A percentile compares a stretch with the other conserved stretches of the same genome.
These are phyloP conservation scores for Helenozyma rhizophorensis DNA, from an alignment of 805 yeast species.

Conservation along the genomic window DNA sequence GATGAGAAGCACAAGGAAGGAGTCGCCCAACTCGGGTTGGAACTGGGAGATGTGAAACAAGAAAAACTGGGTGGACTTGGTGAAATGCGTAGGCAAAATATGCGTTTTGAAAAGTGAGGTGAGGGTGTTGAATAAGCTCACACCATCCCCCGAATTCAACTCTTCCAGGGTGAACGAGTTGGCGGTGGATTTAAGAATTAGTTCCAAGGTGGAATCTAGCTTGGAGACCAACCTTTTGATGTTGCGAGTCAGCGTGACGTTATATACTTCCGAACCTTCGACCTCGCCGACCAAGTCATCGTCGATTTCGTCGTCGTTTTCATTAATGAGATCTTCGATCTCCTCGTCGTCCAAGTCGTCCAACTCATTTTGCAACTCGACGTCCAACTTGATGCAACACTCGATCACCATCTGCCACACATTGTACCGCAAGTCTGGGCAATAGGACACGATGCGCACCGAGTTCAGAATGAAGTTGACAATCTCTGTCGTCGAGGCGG, in stretches of 20 bases:
- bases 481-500: constrained; percentile 49
- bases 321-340: constrained; percentile 49
- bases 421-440: constrained; percentile 67
- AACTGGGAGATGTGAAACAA: constrained; percentile 78
- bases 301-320: constrained; percentile 45
- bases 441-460: constrained; percentile 57
- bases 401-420: constrained; percentile 82
- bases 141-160: constrained; percentile 58
- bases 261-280: constrained; percentile 31
- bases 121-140: constrained; percentile 66
- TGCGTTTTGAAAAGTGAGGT: constrained; percentile 76
- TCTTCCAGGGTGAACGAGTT: constrained; percentile 46
- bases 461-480: constrained; percentile 65
- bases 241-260: constrained; percentile 36
- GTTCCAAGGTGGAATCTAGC: constrained; percentile 63
- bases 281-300: constrained; percentile 21
- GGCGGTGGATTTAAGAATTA: constrained; percentile 51
- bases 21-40: constrained; percentile 78
- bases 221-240: constrained; percentile 57
- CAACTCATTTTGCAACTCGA: constrained; percentile 82
- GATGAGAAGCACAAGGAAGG: constrained; percentile 73
- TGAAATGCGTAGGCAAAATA: constrained; percentile 86
- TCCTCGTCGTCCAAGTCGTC: constrained; percentile 75
- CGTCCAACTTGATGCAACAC: constrained; percentile 80
- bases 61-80: constrained; percentile 81